phyloP scores from a whole-genome alignment of 2,329 filamentous ascomycete species.

The Chaetoscypha palmicola region DNA sequence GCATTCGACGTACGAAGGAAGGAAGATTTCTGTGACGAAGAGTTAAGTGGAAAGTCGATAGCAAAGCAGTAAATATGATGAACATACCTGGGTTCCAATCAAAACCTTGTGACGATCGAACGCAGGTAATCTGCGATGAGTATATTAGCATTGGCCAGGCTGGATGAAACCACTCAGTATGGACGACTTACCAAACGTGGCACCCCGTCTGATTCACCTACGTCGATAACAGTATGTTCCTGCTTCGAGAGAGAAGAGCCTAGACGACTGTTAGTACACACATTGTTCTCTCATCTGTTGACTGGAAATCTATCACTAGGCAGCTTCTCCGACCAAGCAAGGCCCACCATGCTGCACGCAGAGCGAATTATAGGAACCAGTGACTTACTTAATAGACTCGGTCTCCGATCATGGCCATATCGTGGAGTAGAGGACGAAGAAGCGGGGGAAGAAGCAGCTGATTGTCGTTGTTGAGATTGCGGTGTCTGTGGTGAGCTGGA shows the following conservation, averaged over 20 bases:
- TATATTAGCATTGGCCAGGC: constrained; percentile 13
- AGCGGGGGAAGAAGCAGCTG: constrained; percentile 35
- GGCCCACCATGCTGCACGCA: not conserved
- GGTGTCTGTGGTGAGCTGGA: constrained; percentile 49
- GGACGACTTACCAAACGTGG: constrained; percentile 59
- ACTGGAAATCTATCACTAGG: not conserved
- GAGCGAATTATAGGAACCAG: constrained; percentile 9
- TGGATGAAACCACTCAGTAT: no score
- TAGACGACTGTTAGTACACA: constrained; percentile 34
- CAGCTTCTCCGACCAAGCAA: not conserved
- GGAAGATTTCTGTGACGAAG: constrained; percentile 59
- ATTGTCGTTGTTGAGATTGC: constrained; percentile 37
- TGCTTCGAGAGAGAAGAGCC: constrained; percentile 65
- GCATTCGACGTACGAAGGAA: constrained; percentile 69
- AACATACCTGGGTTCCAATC: constrained; percentile 69
- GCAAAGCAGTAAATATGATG: not conserved
- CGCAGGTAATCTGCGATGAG: constrained; percentile 61
- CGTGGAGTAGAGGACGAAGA: constrained; percentile 33
- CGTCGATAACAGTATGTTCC: constrained; percentile 74
- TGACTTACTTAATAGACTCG: constrained; percentile 54
- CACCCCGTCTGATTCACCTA: constrained; percentile 66
- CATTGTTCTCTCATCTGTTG: not conserved
- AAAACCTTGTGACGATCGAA: constrained; percentile 73
- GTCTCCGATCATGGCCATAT: constrained; percentile 47
- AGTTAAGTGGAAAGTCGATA: not conserved